Evolutionary conservation across 345 rosid genomes (phyloP).

Genomic region (Pistacia atlantica): DNA sequence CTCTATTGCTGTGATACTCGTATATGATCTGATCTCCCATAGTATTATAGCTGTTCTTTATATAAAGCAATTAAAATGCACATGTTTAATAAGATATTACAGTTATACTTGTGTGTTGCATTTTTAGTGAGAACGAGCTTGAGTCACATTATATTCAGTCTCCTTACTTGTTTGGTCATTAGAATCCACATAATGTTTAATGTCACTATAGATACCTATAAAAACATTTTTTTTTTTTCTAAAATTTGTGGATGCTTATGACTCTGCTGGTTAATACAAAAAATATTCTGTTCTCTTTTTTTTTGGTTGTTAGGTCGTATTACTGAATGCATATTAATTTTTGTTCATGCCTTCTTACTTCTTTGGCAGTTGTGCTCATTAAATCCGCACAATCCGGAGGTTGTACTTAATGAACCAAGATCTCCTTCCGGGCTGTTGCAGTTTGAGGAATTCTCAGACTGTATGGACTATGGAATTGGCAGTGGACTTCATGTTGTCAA

Average conservation of each 20-base stretch:
- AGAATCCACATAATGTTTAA: not conserved
- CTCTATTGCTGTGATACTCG: not conserved
- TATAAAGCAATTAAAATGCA: not conserved
- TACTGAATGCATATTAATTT: not conserved
- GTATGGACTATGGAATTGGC: conserved; percentile 38
- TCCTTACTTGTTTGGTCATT: not conserved
- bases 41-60: not conserved
- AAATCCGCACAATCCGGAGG: conserved; percentile 43
- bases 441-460: conserved; percentile 51
- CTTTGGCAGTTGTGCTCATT: conserved; percentile 36
- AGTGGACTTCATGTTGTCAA: conserved; percentile 44
- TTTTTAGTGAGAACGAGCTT: not conserved
- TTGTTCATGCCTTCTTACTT: not conserved
- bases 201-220: not conserved
- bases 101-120: not conserved
- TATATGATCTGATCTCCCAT: not conserved
- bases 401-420: conserved; percentile 38
- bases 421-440: conserved; percentile 47
- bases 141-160: not conserved
- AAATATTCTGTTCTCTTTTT: not conserved
- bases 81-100: not conserved
- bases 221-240: not conserved
- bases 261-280: not conserved
- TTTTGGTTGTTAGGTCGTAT: not conserved
- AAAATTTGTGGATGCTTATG: not conserved